These are phyloP conservation scores for Raddia distichophylla DNA, from an alignment of 176 grass and related monocot genomes.

Conservation along the genomic window DNA sequence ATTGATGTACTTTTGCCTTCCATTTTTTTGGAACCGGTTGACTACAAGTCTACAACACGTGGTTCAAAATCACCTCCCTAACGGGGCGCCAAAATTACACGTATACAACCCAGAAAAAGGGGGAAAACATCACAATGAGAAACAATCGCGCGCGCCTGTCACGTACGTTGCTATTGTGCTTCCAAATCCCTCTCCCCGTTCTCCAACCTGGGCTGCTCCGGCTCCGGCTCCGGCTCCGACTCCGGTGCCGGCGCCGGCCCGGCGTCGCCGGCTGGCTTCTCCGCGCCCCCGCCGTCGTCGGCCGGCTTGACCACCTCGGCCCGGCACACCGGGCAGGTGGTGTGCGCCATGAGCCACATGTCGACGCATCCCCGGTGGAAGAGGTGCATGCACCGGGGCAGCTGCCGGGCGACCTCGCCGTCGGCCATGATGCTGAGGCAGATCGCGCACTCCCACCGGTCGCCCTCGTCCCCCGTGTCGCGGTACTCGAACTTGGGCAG, in stretches of 20 bases:
- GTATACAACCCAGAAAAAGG: neutral
- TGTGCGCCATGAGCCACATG: conserved; percentile 51
- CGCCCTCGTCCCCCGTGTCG: conserved; percentile 7
- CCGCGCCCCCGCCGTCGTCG: neutral
- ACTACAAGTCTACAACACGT: neutral
- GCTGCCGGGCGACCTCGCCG: conserved; percentile 54
- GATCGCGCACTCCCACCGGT: conserved; percentile 47
- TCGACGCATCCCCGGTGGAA: conserved; percentile 65
- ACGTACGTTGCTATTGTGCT: conserved; percentile 17
- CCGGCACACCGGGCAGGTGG: conserved; percentile 64
- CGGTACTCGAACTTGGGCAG: conserved; percentile 55
- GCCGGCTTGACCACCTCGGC: conserved; percentile 26
- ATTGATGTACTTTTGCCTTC: neutral
- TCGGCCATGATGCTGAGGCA: conserved; percentile 56
- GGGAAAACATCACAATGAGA: neutral
- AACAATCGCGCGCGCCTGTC: neutral
- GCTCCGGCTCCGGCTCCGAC: neutral
- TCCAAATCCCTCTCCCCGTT: conserved; percentile 39
- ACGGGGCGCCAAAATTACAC: conserved; percentile 9
- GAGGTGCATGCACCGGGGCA: conserved; percentile 56
- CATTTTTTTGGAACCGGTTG: neutral
- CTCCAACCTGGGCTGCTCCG: neutral
- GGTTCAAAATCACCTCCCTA: conserved; percentile 16
- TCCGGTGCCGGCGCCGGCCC: neutral
- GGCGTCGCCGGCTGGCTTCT: neutral